Conservation (phyloP, 768 basidiomycete genomes). For the Naematelia aurantialba region DNA sequence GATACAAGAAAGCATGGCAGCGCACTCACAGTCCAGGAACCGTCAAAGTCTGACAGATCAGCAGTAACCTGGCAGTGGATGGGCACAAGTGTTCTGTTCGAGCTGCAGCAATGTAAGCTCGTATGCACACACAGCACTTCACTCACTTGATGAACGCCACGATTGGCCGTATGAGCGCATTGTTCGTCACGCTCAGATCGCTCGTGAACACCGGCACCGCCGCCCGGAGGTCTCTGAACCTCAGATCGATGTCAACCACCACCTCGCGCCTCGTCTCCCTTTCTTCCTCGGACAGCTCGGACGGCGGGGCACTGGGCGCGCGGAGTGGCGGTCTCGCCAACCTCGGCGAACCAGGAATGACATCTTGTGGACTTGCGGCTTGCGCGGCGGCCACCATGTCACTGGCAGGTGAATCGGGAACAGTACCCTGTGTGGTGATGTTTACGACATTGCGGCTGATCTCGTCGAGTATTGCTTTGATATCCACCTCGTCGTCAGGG, state of each 20-base stretch:
- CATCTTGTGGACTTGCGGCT: slow-evolving; percentile 53
- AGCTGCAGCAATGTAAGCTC: slow-evolving; percentile 55
- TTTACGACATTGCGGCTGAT: slow-evolving; percentile 77
- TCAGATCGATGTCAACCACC: slow-evolving; percentile 81
- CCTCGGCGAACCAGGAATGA: slow-evolving; percentile 80
- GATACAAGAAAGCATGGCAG: slow-evolving; percentile 7
- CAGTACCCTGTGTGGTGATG: slow-evolving; percentile 19
- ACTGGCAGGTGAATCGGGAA: slow-evolving; percentile 19
- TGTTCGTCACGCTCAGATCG: slow-evolving; percentile 86
- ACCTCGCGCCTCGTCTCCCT: slow-evolving; percentile 37
- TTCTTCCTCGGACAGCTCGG: slow-evolving; percentile 22
- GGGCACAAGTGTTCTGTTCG: slow-evolving; percentile 87
- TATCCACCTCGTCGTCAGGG: slow-evolving; percentile 62
- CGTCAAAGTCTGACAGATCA: slow-evolving; percentile 82
- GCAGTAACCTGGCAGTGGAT: slow-evolving; percentile 86
- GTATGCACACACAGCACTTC: not conserved
- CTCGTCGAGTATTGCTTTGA: slow-evolving; percentile 81
- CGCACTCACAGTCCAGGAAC: slow-evolving; percentile 69
- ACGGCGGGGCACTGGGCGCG: slow-evolving; percentile 56
- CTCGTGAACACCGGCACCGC: slow-evolving; percentile 85
- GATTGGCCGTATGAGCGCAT: slow-evolving; percentile 87
- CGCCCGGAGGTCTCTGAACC: slow-evolving; percentile 93
- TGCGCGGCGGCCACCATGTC: slow-evolving; percentile 23
- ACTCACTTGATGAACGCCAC: slow-evolving; percentile 97
- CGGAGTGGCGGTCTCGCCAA: slow-evolving; percentile 80